Evolutionary conservation across 208 protist genomes (phyloP).

Genomic region (Paratrypanosoma confusum): DNA sequence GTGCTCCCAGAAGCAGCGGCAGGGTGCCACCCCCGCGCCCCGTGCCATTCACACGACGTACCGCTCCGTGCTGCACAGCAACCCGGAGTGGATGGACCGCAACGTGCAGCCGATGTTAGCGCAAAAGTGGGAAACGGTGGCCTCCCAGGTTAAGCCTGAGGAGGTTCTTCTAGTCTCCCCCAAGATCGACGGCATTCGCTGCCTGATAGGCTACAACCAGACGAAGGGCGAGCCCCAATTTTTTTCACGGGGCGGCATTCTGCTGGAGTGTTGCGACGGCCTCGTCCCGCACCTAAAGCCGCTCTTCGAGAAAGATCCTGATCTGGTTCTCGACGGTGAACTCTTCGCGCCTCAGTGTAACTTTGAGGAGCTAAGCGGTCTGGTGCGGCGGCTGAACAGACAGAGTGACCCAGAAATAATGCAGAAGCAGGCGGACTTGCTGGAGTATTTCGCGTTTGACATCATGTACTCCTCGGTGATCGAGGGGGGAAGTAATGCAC

Average conservation of each 20-base stretch:
- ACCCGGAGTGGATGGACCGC: conserved; percentile 69
- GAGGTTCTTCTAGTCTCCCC: conserved; percentile 65
- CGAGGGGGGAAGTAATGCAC: conserved; percentile 25
- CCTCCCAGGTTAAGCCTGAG: conserved; percentile 19
- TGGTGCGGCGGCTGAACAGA: conserved; percentile 48
- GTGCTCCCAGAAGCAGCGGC: conserved; percentile 55
- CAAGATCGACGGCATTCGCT: conserved; percentile 86
- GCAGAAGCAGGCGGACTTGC: conserved; percentile 30
- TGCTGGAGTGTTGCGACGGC: conserved; percentile 74
- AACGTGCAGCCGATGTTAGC: conserved; percentile 86
- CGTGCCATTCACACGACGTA: conserved; percentile 84
- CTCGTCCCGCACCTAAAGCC: conserved; percentile 52
- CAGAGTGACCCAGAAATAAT: conserved; percentile 17
- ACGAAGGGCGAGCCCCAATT: conserved; percentile 53
- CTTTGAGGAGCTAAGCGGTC: conserved; percentile 79
- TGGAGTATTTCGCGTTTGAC: conserved; percentile 86
- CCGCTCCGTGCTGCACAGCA: conserved; percentile 56
- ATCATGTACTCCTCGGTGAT: conserved; percentile 76
- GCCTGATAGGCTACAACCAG: conserved; percentile 68
- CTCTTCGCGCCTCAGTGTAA: conserved; percentile 75
- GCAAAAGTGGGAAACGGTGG: conserved; percentile 67
- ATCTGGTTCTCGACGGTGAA: conserved; percentile 76
- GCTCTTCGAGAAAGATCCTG: conserved; percentile 63
- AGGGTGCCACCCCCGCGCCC: conserved; percentile 26
- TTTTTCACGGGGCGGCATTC: conserved; percentile 76